Percentiles rank a stretch among this genome's conserved stretches.
These are phyloP conservation scores for Haematococcus sp. DNA, from an alignment of 139 green algal species.

Conservation along the genomic window DNA sequence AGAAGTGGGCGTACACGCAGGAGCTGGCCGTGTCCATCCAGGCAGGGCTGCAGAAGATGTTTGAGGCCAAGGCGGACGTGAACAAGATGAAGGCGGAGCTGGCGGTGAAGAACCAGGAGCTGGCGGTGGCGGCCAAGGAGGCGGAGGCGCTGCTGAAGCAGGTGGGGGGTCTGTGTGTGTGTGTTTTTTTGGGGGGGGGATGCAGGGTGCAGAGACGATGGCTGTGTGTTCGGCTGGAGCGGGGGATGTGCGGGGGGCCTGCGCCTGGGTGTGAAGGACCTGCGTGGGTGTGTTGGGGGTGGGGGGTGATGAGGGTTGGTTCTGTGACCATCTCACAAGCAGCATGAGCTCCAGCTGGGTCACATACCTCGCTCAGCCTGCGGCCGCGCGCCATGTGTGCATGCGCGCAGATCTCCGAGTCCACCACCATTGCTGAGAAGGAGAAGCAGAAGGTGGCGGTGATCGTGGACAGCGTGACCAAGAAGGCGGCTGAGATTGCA, in stretches of 20 bases:
- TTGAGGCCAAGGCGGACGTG: constrained; percentile 89
- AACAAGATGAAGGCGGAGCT: constrained; percentile 90
- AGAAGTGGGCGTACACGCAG: constrained; percentile 71
- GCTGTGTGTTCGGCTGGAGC: background rate
- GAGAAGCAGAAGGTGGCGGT: constrained; percentile 83
- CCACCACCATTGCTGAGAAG: constrained; percentile 88
- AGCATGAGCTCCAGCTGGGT: too few species aligned
- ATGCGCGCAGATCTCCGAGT: constrained; percentile 71
- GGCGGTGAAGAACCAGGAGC: constrained; percentile 87
- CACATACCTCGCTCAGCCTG: too few species aligned
- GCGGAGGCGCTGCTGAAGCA: constrained; percentile 84
- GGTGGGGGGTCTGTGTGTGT: background rate
- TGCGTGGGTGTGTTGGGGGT: too few species aligned
- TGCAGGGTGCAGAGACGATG: too few species aligned
- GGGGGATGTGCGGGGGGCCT: too few species aligned
- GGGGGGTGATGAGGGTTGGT: too few species aligned
- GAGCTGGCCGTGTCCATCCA: constrained; percentile 67
- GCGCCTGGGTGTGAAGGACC: too few species aligned
- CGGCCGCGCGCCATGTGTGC: too few species aligned
- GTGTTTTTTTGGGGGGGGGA: too few species aligned
- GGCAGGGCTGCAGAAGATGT: constrained; percentile 89
- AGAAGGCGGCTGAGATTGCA: constrained; percentile 65
- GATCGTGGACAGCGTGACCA: constrained; percentile 78
- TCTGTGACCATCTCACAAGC: too few species aligned
- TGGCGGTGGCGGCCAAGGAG: constrained; percentile 77